Evolutionary conservation across 495 filamentous ascomycete genomes (phyloP).

Genomic region (Penicillium lividum): DNA sequence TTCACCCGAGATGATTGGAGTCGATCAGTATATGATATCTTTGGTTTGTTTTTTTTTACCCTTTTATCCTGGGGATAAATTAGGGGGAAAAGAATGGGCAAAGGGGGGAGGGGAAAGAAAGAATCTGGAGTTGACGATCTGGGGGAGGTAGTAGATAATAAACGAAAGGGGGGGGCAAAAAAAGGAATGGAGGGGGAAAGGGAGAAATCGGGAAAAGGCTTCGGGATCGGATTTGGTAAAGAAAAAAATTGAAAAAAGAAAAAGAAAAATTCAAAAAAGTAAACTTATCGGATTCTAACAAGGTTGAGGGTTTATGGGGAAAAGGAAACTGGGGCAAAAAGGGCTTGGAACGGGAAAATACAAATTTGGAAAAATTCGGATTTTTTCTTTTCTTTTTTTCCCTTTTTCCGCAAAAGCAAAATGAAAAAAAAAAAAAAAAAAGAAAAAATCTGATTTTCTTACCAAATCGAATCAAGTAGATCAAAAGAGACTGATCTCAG

Average conservation of each 20-base stretch:
- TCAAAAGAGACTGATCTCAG: background rate
- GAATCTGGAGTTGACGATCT: constrained; percentile 36
- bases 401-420: background rate
- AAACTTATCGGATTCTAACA: constrained; percentile 23
- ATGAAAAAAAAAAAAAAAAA: no score
- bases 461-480: background rate
- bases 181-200: constrained; percentile 48
- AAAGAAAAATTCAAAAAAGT: constrained; percentile 24
- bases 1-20: constrained; percentile 26
- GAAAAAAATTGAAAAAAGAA: constrained; percentile 18
- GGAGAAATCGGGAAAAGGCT: constrained; percentile 38
- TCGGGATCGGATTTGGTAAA: constrained; percentile 33
- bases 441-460: background rate
- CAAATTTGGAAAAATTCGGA: constrained; percentile 13
- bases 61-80: background rate
- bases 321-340: constrained; percentile 22
- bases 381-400: no score
- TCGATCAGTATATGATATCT: constrained; percentile 8
- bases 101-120: constrained; percentile 18
- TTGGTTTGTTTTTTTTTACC: background rate
- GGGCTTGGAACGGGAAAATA: constrained; percentile 9
- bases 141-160: constrained; percentile 44
- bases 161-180: constrained; percentile 31
- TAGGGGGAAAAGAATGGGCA: constrained; percentile 20
- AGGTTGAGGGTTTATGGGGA: constrained; percentile 27